Conservation (phyloP, 306 rosid genomes). For the Dryas drummondii region DNA sequence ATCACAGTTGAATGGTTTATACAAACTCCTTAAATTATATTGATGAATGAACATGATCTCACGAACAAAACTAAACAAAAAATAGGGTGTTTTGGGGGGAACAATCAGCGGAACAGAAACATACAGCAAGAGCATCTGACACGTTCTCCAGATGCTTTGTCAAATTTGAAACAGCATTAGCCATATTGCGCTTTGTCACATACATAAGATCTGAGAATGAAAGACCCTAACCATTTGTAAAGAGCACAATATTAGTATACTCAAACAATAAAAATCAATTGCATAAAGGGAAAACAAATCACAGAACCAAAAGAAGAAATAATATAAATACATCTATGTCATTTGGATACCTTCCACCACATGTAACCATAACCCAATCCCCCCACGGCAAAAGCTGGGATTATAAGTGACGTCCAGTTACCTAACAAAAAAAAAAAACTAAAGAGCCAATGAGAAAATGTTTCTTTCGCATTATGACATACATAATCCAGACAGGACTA, state of each 20-base stretch:
- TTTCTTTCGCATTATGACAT: background rate
- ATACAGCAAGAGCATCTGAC: constrained; percentile 80
- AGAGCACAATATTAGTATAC: constrained; percentile 16
- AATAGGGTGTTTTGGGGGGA: background rate
- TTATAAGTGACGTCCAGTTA: constrained; percentile 58
- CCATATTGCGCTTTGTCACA: constrained; percentile 86
- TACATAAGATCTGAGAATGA: constrained; percentile 91
- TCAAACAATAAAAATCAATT: background rate
- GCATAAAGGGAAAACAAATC: background rate
- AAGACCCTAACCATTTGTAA: constrained; percentile 59
- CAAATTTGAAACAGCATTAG: constrained; percentile 78
- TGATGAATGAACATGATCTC: background rate
- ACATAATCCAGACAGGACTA: background rate
- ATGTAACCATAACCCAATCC: constrained; percentile 90
- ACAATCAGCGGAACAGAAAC: constrained; percentile 31
- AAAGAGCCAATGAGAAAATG: background rate
- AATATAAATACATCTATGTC: constrained; percentile 2
- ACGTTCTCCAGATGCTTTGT: constrained; percentile 80
- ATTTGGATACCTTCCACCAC: constrained; percentile 85
- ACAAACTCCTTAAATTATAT: constrained; percentile 7
- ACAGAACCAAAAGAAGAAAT: constrained; percentile 9
- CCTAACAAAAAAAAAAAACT: constrained; percentile 44
- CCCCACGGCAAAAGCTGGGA: constrained; percentile 83
- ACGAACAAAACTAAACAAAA: background rate
- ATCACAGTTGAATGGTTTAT: background rate